Conservation (phyloP, 805 yeast genomes). For the Saccharomycopsis schoenii region DNA sequence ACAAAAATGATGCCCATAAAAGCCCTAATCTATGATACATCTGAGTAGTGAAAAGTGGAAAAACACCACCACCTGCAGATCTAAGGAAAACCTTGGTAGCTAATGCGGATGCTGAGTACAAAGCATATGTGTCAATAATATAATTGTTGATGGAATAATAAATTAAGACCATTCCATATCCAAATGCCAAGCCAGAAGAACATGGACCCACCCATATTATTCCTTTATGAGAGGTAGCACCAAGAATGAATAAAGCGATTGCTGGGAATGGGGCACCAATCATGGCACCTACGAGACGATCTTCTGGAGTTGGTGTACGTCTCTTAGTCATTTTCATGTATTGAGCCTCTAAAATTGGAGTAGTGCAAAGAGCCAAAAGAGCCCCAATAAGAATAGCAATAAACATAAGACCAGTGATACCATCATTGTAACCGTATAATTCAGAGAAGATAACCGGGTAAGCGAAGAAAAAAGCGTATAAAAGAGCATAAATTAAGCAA, state of each 20-base stretch:
- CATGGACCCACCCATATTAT: slow-evolving; percentile 75
- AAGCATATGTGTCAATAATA: slow-evolving; percentile 82
- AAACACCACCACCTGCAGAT: slow-evolving; percentile 80
- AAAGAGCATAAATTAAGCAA: slow-evolving; percentile 79
- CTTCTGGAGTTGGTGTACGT: slow-evolving; percentile 68
- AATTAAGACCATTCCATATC: slow-evolving; percentile 67
- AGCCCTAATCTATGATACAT: slow-evolving; percentile 68
- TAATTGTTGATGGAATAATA: slow-evolving; percentile 74
- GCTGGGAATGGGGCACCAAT: slow-evolving; percentile 78
- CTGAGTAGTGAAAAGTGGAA: slow-evolving; percentile 72
- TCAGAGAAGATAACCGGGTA: slow-evolving; percentile 82
- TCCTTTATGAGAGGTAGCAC: slow-evolving; percentile 65
- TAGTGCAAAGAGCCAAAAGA: slow-evolving; percentile 55
- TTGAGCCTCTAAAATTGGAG: slow-evolving; percentile 59
- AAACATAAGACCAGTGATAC: slow-evolving; percentile 74
- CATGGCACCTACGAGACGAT: slow-evolving; percentile 72
- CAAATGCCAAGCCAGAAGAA: slow-evolving; percentile 70
- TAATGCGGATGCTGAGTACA: slow-evolving; percentile 70
- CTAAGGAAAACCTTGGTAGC: slow-evolving; percentile 76
- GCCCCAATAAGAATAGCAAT: slow-evolving; percentile 91
- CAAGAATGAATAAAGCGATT: slow-evolving; percentile 66
- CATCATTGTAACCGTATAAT: slow-evolving; percentile 69
- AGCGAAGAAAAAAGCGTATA: slow-evolving; percentile 91
- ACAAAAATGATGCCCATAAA: slow-evolving; percentile 73
- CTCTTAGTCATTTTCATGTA: slow-evolving; percentile 43